A percentile compares a stretch with the other conserved stretches of the same genome.
Conservation (phyloP, 352 stramenopile species). For the Globisporangium cederbergense region DNA sequence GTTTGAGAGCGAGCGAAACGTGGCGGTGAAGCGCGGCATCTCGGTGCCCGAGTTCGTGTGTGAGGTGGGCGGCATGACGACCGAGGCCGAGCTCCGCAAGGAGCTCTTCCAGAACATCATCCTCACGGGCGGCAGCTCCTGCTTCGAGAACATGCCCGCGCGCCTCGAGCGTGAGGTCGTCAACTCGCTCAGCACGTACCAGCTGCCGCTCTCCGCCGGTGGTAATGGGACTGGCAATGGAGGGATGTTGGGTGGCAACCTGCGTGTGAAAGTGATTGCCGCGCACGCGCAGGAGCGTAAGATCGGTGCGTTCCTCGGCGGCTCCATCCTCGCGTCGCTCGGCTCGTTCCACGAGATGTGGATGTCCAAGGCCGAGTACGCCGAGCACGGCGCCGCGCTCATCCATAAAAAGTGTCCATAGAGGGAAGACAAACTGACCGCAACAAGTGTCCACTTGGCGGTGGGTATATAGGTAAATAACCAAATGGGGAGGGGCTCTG, state of each 20-base stretch:
- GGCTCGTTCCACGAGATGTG: constrained; percentile 99
- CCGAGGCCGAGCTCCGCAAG: constrained; percentile 71
- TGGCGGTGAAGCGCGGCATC: constrained; percentile 29
- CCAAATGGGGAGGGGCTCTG: neutral
- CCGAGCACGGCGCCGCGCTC: constrained; percentile 94
- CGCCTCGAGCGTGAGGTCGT: constrained; percentile 74
- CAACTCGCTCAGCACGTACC: constrained; percentile 39
- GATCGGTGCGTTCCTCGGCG: constrained; percentile 86
- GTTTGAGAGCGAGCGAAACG: neutral
- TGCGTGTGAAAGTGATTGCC: constrained; percentile 64
- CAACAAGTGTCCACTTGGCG: neutral
- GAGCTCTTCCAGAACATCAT: constrained; percentile 85
- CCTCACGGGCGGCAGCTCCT: constrained; percentile 71
- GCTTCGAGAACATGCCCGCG: constrained; percentile 74
- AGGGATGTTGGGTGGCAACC: constrained; percentile 29
- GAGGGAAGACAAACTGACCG: neutral
- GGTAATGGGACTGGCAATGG: constrained; percentile 11
- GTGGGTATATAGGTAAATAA: neutral
- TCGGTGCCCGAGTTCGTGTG: constrained; percentile 62
- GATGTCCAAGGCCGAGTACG: constrained; percentile 99
- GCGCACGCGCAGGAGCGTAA: constrained; percentile 63
- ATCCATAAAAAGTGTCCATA: constrained; percentile 95
- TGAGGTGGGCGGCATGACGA: constrained; percentile 54
- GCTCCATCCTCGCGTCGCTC: constrained; percentile 96
- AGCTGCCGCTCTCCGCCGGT: constrained; percentile 26